Base-by-base conservation (phyloP, 2,329 filamentous ascomycete species). In the Trichoderma afroharzianum region DNA sequence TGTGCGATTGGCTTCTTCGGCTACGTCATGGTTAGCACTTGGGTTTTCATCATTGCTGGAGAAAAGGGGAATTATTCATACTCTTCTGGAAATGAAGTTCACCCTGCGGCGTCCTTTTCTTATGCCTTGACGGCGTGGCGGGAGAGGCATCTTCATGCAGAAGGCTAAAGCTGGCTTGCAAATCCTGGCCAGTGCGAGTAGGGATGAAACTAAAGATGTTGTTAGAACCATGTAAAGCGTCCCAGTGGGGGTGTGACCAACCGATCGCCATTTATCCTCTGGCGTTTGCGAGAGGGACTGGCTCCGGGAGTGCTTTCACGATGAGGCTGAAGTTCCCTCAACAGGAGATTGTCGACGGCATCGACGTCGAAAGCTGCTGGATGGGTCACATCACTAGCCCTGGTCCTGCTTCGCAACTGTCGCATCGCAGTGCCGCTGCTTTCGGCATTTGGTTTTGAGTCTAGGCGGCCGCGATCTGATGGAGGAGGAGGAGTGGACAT, bases 21-120 rank as follows among this genome's bases (percentile, higher is more conserved):
- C 95, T 90, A 55, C 21, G 47, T 6, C 28, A 69, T 55, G 58
- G 47, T 75, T 33, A 74, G 67, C 28, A 57, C 18, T 26, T 26
- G 24, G 9, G 2, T n/a, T 6, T n/a, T n/a, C 43, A 4, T n/a
- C 30, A 24, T 7, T 14, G 12, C 6, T 6, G 26, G 81, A 74
- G 57, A 69, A 39, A 3, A 15, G n/a, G 18, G 18, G 11, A 18
- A 18, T 50, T 24, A n/a, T 63, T 67, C 91, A 78, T 85, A 95
- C 94, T 96, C 81, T 91, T 95, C 80, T 99, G 96, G 75, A 97
- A 98, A 80, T 98, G 92, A 74, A 98, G 88, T 81, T 98, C 96
- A 67, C 93, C 93, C 79, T 97, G 93, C 11, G 94, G 93, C 26
- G 92, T 91, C 57, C 95, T 91, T 83, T 93, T 95, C 83, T 93